A percentile compares a stretch with the other conserved stretches of the same genome.
These are phyloP conservation scores for Aspergillus fumigatus DNA, from an alignment of 2,329 filamentous ascomycete species.

Conservation along the genomic window DNA sequence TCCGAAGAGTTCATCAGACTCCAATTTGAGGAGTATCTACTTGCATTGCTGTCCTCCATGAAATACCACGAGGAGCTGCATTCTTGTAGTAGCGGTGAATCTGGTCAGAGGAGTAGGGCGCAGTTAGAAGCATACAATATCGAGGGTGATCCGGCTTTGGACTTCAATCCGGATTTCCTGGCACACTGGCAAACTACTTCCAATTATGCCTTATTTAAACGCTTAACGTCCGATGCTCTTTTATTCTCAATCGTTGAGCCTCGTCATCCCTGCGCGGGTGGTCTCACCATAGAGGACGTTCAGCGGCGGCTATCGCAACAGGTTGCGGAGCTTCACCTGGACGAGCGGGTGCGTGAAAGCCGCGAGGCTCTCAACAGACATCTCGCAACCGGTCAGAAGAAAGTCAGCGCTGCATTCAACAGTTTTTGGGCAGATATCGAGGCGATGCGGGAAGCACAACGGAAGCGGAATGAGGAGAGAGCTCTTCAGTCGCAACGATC, in stretches of 20 bases:
- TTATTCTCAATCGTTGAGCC: conserved; percentile 94
- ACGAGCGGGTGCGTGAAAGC: conserved; percentile 80
- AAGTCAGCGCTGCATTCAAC: conserved; percentile 81
- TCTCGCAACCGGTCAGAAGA: conserved; percentile 80
- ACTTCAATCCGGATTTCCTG: conserved; percentile 82
- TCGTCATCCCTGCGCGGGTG: conserved; percentile 87
- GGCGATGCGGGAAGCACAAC: conserved; percentile 67
- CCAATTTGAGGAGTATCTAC: conserved; percentile 94
- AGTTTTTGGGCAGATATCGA: conserved; percentile 90
- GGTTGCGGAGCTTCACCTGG: conserved; percentile 87
- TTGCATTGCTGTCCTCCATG: conserved; percentile 79
- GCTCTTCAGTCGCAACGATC: conserved; percentile 24
- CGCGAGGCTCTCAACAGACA: conserved; percentile 84
- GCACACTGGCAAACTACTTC: conserved; percentile 83
- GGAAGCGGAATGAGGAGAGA: conserved; percentile 45
- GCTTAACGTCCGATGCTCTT: conserved; percentile 69
- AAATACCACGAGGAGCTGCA: conserved; percentile 76
- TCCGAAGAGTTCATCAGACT: conserved; percentile 96
- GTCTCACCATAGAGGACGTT: conserved; percentile 88
- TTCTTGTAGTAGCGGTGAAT: conserved; percentile 44
- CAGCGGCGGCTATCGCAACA: conserved; percentile 86
- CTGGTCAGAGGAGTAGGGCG: conserved; percentile 35
- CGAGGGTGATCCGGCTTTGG: conserved; percentile 77
- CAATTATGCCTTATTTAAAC: conserved; percentile 86
- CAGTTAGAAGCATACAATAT: conserved; percentile 56